A percentile compares a stretch with the other conserved stretches of the same genome.
phyloP scores from a whole-genome alignment of 371 early-diverging fungal species.

The Mucor lusitanicus region DNA sequence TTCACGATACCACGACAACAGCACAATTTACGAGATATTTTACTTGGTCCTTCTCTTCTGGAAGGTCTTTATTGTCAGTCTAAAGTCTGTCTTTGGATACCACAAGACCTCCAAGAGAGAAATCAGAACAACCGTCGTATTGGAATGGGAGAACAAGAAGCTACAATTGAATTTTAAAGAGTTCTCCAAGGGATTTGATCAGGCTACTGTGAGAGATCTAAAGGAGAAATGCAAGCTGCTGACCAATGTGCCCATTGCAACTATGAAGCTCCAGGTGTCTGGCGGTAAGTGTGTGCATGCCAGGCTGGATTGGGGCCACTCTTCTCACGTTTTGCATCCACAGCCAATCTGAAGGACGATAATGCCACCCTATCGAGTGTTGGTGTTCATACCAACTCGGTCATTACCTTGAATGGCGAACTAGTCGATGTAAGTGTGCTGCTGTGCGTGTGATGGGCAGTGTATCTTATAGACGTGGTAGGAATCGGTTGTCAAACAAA shows the following conservation, averaged over 20 bases:
- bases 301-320: neutral
- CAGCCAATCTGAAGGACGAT: constrained; percentile 66
- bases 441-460: neutral
- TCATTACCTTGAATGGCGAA: constrained; percentile 56
- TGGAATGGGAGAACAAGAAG: constrained; percentile 38
- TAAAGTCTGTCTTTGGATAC: constrained; percentile 42
- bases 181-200: constrained; percentile 33
- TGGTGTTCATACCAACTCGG: constrained; percentile 54
- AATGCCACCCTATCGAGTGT: constrained; percentile 56
- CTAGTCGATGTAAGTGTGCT: constrained; percentile 51
- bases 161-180: constrained; percentile 41
- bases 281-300: constrained; percentile 35
- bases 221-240: constrained; percentile 42
- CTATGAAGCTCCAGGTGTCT: constrained; percentile 46
- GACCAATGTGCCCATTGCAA: constrained; percentile 49
- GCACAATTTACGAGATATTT: constrained; percentile 18
- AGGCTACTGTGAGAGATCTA: constrained; percentile 41
- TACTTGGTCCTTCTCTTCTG: constrained; percentile 22
- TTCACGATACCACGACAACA: neutral
- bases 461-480: constrained; percentile 5
- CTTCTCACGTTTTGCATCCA: neutral
- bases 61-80: constrained; percentile 28
- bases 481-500: constrained; percentile 50
- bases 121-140: constrained; percentile 29
- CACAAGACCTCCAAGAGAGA: constrained; percentile 40